Percentiles rank a stretch among this genome's conserved stretches.
These are phyloP conservation scores for Triticum monococcum DNA, from an alignment of 176 grass and related monocot species.

Conservation along the genomic window DNA sequence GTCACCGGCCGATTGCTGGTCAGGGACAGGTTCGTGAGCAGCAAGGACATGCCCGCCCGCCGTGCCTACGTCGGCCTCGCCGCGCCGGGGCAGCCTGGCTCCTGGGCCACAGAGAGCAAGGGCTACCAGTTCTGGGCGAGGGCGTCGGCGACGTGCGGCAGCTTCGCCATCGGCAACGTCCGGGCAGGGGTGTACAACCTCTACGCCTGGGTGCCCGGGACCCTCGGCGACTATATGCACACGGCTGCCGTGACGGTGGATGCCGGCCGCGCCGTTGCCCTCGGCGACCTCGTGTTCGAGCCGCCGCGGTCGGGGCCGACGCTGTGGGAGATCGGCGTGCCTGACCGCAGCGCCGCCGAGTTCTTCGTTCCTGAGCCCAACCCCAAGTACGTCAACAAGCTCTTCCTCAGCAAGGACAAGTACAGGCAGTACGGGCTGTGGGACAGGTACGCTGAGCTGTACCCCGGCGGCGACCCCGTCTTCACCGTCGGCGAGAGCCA, in stretches of 20 bases:
- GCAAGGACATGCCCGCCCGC: conserved; percentile 20
- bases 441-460: conserved; percentile 74
- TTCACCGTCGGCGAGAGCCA: conserved; percentile 58
- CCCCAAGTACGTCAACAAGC: conserved; percentile 47
- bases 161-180: conserved; percentile 59
- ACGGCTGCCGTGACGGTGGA: conserved; percentile 33
- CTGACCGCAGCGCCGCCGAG: conserved; percentile 65
- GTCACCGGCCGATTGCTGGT: conserved; percentile 42
- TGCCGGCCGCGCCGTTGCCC: conserved; percentile 18
- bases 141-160: conserved; percentile 20
- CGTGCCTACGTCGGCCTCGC: conserved; percentile 61
- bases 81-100: conserved; percentile 48
- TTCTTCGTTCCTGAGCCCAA: conserved; percentile 70
- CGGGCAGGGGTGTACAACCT: conserved; percentile 55
- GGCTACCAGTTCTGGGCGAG: conserved; percentile 82
- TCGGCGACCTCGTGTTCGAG: conserved; percentile 55
- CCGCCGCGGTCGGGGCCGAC: conserved; percentile 68
- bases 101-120: conserved; percentile 62
- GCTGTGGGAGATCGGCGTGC: conserved; percentile 81
- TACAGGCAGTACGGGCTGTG: conserved; percentile 87
- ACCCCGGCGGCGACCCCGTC: conserved; percentile 47
- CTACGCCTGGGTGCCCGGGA: conserved; percentile 74
- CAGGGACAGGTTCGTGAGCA: conserved; percentile 45
- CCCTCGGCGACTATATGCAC: conserved; percentile 65
- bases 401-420: conserved; percentile 51